A percentile compares a stretch with the other conserved stretches of the same genome.
Conservation (phyloP, 345 rosid genomes). For the Salix viminalis region DNA sequence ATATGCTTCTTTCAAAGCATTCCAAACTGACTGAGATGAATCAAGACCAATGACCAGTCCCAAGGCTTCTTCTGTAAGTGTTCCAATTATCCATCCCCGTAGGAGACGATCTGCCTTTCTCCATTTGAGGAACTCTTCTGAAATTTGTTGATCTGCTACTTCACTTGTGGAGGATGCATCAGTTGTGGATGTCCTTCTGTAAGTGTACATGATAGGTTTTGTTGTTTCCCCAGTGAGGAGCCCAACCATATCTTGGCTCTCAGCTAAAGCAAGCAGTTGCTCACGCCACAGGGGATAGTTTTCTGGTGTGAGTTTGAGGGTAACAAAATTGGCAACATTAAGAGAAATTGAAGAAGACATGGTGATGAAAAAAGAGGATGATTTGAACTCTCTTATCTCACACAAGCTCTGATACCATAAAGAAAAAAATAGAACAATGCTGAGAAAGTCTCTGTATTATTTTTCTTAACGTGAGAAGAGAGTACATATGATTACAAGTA, state of each 20-base stretch:
- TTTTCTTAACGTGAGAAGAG: too few species aligned
- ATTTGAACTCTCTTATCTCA: neutral
- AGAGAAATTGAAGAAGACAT: neutral
- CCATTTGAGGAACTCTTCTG: neutral
- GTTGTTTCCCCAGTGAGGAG: neutral
- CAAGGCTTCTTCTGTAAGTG: neutral
- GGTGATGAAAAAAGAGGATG: too few species aligned
- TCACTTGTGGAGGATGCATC: too few species aligned
- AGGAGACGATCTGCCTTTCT: neutral
- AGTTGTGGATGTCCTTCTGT: neutral
- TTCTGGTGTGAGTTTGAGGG: neutral
- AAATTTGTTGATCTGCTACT: neutral
- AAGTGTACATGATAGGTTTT: neutral
- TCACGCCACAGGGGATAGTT: slow-evolving; percentile 2
- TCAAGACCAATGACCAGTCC: neutral
- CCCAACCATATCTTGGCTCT: neutral
- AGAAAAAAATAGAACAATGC: too few species aligned
- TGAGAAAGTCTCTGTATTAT: too few species aligned
- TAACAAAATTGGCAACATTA: slow-evolving; percentile 2
- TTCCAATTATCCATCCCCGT: neutral
- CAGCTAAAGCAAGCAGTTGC: neutral
- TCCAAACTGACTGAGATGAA: neutral
- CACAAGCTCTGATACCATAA: neutral
- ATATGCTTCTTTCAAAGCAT: neutral
- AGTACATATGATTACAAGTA: too few species aligned